Evolutionary conservation across 2,329 filamentous ascomycete species (phyloP).

Genomic region (Cadophora gregata): DNA sequence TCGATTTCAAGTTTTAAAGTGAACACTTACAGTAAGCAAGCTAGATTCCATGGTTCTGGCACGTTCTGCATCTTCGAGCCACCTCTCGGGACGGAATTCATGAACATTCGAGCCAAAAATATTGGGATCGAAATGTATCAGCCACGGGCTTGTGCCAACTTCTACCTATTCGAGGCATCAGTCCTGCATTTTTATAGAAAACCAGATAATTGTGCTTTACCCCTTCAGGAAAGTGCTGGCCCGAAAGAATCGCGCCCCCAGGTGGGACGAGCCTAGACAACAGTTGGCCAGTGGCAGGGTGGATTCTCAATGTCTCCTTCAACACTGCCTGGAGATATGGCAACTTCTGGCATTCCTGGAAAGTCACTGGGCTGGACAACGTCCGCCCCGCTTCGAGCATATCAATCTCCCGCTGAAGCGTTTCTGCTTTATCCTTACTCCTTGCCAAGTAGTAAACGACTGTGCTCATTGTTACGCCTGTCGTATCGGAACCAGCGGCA

Average conservation of each 20-base stretch:
- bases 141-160: conserved; percentile 48
- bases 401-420: conserved; percentile 45
- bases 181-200: conserved; percentile 41
- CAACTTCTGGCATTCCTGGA: conserved; percentile 47
- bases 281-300: conserved; percentile 54
- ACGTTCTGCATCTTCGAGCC: conserved; percentile 43
- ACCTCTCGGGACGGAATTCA: conserved; percentile 51
- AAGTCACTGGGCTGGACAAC: conserved; percentile 17
- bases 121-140: conserved; percentile 43
- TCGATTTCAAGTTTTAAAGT: no score
- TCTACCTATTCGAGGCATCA: not conserved
- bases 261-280: conserved; percentile 54
- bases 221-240: conserved; percentile 48
- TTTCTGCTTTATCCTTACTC: conserved; percentile 34
- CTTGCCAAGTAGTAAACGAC: conserved; percentile 52
- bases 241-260: conserved; percentile 50
- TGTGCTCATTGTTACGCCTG: conserved; percentile 52
- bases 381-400: conserved; percentile 14
- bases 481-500: conserved; percentile 52
- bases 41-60: conserved; percentile 6
- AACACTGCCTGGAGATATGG: conserved; percentile 60
- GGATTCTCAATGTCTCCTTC: conserved; percentile 50
- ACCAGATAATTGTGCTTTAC: no score
- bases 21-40: conserved; percentile 21
- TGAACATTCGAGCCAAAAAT: conserved; percentile 47